A percentile compares a stretch with the other conserved stretches of the same genome.
phyloP scores from a whole-genome alignment of 768 basidiomycete genomes.

The Austroboletus eburneus region DNA sequence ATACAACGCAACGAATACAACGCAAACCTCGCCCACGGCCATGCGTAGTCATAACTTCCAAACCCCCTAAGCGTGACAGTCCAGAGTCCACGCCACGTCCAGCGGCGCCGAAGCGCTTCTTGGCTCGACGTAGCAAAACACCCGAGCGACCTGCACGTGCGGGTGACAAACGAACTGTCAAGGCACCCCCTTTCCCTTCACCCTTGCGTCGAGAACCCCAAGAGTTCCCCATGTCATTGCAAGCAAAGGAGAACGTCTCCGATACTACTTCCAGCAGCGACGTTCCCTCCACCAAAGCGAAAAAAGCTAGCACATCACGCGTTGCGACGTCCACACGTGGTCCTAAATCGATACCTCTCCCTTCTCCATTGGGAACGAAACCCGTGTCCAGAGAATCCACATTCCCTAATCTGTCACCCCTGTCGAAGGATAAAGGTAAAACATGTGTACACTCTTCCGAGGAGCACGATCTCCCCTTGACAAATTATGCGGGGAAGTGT shows the following conservation, averaged over 20 bases:
- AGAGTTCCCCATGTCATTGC: constrained; percentile 22
- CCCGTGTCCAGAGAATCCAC: constrained; percentile 6
- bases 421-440: constrained; percentile 20
- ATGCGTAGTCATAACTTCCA: constrained; percentile 3
- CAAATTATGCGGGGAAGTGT: background rate
- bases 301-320: constrained; percentile 13
- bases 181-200: constrained; percentile 9
- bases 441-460: constrained; percentile 2
- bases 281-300: constrained; percentile 5
- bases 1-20: no score
- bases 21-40: constrained; percentile 17
- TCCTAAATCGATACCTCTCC: constrained; percentile 13
- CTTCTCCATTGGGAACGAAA: constrained; percentile 18
- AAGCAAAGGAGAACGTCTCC: constrained; percentile 22
- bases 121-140: constrained; percentile 6
- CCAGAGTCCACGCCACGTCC: constrained; percentile 19
- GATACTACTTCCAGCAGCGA: constrained; percentile 11
- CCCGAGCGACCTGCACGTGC: constrained; percentile 1
- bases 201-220: constrained; percentile 12
- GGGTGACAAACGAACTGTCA: background rate
- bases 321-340: background rate
- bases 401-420: constrained; percentile 27
- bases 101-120: background rate
- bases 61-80: background rate
- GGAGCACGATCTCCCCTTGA: constrained; percentile 1